A percentile compares a stretch with the other conserved stretches of the same genome.
phyloP scores from a whole-genome alignment of 495 filamentous ascomycete species.

The Penicillium diatomitis region DNA sequence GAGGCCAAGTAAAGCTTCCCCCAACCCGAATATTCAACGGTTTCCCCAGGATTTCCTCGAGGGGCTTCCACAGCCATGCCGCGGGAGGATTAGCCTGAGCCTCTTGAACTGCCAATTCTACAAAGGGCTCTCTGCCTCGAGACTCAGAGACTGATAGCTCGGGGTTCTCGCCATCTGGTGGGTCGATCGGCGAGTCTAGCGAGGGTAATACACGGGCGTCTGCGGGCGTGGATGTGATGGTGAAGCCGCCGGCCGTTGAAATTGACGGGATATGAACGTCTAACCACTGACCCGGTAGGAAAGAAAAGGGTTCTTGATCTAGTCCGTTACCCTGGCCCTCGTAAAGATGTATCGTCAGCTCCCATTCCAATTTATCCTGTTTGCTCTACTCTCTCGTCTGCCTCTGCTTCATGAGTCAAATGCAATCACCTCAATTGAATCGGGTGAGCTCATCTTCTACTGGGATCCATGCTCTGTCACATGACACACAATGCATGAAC shows the following conservation, averaged over 20 bases:
- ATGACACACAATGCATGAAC: too few relatives aligned
- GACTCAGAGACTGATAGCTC: slow-evolving; percentile 9
- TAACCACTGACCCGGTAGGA: slow-evolving; percentile 85
- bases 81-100: slow-evolving; percentile 60
- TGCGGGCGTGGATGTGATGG: slow-evolving; percentile 68
- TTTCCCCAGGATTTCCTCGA: slow-evolving; percentile 44
- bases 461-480: too few relatives aligned
- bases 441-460: too few relatives aligned
- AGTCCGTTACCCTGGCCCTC: not conserved
- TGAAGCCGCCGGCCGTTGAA: slow-evolving; percentile 70
- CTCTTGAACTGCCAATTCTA: slow-evolving; percentile 69
- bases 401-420: not conserved
- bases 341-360: too few relatives aligned
- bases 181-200: slow-evolving; percentile 11
- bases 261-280: slow-evolving; percentile 66
- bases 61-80: slow-evolving; percentile 61
- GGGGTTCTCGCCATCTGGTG: slow-evolving; percentile 13
- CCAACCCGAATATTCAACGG: slow-evolving; percentile 62
- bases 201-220: slow-evolving; percentile 26
- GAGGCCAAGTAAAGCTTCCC: slow-evolving; percentile 73
- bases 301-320: slow-evolving; percentile 32
- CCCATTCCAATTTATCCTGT: not conserved
- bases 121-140: slow-evolving; percentile 32
- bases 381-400: not conserved
- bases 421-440: not conserved